Conservation (phyloP, 169 alveolate species). For the Neospora caninum region DNA sequence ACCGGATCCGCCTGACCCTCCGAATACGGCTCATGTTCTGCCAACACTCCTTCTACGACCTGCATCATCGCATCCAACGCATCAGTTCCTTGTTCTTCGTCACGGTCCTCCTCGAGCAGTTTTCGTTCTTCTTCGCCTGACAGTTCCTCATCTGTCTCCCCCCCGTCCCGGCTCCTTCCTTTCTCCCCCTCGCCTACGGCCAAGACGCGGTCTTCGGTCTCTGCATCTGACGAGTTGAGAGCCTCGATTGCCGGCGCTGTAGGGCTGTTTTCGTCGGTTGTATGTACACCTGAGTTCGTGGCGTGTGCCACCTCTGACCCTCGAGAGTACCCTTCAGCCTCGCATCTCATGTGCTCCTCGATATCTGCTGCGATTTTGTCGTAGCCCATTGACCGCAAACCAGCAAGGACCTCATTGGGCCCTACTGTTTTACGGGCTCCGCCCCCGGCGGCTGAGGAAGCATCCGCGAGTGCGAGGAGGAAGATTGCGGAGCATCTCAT, state of each 20-base stretch:
- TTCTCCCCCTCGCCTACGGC: background rate
- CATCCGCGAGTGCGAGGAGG: conserved; percentile 34
- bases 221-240: background rate
- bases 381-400: conserved; percentile 13
- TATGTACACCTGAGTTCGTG: background rate
- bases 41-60: background rate
- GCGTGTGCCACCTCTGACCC: background rate
- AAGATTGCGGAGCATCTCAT: background rate
- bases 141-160: background rate
- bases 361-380: background rate
- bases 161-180: background rate
- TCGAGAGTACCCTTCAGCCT: background rate
- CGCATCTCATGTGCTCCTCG: conserved; percentile 1
- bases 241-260: background rate
- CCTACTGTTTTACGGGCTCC: background rate
- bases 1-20: background rate
- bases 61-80: conserved; percentile 13
- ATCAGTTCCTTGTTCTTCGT: background rate
- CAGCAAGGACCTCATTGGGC: background rate
- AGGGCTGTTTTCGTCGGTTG: background rate
- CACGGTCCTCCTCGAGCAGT: background rate
- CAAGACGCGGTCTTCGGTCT: background rate
- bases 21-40: background rate
- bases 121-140: background rate
- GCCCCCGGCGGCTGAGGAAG: background rate